phyloP scores from a whole-genome alignment of 306 rosid species.

The Luffa aegyptiaca region DNA sequence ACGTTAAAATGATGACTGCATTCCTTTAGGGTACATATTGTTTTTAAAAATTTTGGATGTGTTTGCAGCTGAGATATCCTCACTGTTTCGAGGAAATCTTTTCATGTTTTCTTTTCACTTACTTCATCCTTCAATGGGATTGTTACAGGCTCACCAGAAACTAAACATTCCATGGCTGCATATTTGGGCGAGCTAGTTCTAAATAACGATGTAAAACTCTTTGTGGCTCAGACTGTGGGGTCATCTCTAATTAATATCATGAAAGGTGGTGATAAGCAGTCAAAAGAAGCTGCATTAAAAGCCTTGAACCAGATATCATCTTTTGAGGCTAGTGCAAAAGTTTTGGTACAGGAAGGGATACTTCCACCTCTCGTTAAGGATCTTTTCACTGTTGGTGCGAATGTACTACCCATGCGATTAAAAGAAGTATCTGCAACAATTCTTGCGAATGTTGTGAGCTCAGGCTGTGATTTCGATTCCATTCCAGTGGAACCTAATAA shows the following conservation, averaged over 20 bases:
- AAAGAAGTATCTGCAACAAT: constrained; percentile 94
- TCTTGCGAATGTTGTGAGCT: constrained; percentile 79
- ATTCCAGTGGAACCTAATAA: constrained; percentile 67
- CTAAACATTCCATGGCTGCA: constrained; percentile 75
- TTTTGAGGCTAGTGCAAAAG: constrained; percentile 78
- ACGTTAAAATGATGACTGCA: not conserved
- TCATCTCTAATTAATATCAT: constrained; percentile 70
- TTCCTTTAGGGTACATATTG: not conserved
- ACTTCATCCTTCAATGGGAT: constrained; percentile 18
- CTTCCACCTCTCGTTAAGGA: constrained; percentile 91
- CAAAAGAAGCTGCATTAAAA: constrained; percentile 89
- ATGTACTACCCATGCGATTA: constrained; percentile 70
- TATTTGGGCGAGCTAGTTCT: constrained; percentile 85
- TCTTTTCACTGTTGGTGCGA: constrained; percentile 79
- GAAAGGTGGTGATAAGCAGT: constrained; percentile 65
- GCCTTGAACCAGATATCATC: constrained; percentile 93
- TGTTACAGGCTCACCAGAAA: constrained; percentile 84
- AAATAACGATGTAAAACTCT: constrained; percentile 71
- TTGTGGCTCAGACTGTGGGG: constrained; percentile 77
- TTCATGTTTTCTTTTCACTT: not conserved
- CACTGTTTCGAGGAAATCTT: not conserved
- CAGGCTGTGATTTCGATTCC: constrained; percentile 74
- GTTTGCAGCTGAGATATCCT: not conserved
- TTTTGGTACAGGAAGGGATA: constrained; percentile 85
- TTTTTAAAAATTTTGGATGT: not conserved